Evolutionary conservation across 495 filamentous ascomycete genomes (phyloP), one percentile per base, ranked within the genome.

Genomic region (Podospora australis): DNA sequence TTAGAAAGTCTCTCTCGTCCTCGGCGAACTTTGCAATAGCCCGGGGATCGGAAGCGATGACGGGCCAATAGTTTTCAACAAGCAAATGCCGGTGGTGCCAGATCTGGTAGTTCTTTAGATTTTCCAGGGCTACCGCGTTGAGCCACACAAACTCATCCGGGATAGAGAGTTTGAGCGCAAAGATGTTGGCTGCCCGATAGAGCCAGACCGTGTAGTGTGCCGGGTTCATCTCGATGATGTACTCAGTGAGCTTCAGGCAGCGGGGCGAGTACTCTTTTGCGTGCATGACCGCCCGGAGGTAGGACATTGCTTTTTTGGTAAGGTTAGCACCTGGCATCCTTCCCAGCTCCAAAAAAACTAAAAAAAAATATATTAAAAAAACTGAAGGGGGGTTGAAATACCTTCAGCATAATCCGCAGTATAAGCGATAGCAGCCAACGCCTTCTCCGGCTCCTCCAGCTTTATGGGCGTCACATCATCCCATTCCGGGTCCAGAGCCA

Each of bases 181-280:
- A 78, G 22, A 98, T 59, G 28, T 79, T 84, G 53, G 83, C 79
- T 28, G 88, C 86, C 48, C 92, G 82, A 71, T 95, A 98, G 30
- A 98, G 82, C 92, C 92, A 98, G 46, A 97, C 88, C 5, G 94
- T 98, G 70, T 98, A 98, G 65, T 97, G 94, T 8, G 91, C 88
- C 6, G 92, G 88, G 66, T 98, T 98, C 78, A 96, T 79, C 14
- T 70, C 66, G 60, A 97, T 97, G 48, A 97, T 81, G 60, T 90
- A 79, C 53, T 87, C 81, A 2, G 92, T 97, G 39, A 98, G 79
- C n/a, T 72, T 71, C 20, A 98, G 69, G 24, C 81, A 87, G 34
- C 92, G 77, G 28, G 83, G 76, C 13, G 83, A 85, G 70, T 86
- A 76, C 65, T 98, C 92, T 63, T 95, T 86, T 14, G 70, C 70